These are phyloP conservation scores for Globisporangium cystogenes DNA, from an alignment of 352 stramenopile genomes.

Conservation along the genomic window DNA sequence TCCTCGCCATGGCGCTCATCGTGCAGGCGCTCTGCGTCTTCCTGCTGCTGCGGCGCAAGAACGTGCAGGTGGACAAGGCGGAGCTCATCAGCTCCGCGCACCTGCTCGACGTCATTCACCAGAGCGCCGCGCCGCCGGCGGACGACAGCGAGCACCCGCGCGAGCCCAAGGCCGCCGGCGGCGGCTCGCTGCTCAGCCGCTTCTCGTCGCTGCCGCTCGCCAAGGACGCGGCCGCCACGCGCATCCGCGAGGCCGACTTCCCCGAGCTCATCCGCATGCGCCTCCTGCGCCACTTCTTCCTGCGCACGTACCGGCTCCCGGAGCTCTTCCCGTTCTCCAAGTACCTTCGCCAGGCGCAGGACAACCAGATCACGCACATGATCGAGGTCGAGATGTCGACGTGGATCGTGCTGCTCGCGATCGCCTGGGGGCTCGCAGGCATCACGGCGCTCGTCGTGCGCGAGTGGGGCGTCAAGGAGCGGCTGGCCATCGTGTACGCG, in stretches of 20 bases:
- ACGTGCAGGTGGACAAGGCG: conserved; percentile 25
- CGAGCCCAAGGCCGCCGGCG: background rate
- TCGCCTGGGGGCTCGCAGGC: conserved; percentile 36
- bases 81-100: conserved; percentile 44
- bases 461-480: conserved; percentile 14
- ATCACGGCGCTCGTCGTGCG: conserved; percentile 10
- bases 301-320: conserved; percentile 32
- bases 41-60: conserved; percentile 29
- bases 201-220: conserved; percentile 2
- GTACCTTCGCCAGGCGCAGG: conserved; percentile 65
- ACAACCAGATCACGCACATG: conserved; percentile 76
- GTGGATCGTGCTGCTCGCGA: conserved; percentile 45
- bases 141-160: background rate
- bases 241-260: conserved; percentile 7
- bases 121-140: background rate
- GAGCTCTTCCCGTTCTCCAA: conserved; percentile 69
- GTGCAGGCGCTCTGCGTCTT: conserved; percentile 48
- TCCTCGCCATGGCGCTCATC: conserved; percentile 46
- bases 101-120: conserved; percentile 18
- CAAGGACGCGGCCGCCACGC: background rate
- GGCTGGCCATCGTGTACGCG: conserved; percentile 24
- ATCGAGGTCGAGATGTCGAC: conserved; percentile 70
- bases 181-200: conserved; percentile 1
- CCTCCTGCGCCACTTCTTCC: conserved; percentile 41
- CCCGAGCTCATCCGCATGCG: conserved; percentile 23